phyloP scores from a whole-genome alignment of 768 basidiomycete species.

The Cystofilobasidium ferigula region DNA sequence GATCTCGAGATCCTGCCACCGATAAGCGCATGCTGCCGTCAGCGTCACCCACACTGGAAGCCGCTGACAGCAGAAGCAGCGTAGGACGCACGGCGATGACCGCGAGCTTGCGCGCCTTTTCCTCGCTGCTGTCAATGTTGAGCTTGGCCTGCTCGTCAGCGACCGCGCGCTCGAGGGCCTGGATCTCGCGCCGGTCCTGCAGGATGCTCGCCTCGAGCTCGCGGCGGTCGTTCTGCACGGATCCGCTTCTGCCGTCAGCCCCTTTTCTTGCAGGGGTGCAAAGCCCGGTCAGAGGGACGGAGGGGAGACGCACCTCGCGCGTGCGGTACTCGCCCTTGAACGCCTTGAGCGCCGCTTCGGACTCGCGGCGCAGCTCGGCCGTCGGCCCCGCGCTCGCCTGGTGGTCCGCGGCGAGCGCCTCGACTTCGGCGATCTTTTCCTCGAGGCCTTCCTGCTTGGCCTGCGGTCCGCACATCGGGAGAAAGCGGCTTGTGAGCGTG shows the following conservation, averaged over 20 bases:
- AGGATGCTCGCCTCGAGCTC: neutral
- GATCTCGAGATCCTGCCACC: neutral
- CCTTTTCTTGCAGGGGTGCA: too few relatives aligned
- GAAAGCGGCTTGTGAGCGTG: neutral
- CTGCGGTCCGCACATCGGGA: too few relatives aligned
- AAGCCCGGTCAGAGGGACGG: neutral
- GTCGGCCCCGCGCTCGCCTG: constrained; percentile 33
- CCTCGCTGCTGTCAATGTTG: constrained; percentile 14
- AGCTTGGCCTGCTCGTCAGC: constrained; percentile 6
- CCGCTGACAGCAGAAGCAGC: neutral
- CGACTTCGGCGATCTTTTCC: constrained; percentile 41
- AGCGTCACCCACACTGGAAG: neutral
- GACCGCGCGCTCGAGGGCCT: constrained; percentile 4
- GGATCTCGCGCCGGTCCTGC: neutral
- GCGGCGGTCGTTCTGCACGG: neutral
- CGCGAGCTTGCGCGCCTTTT: constrained; percentile 6
- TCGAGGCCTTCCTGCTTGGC: neutral
- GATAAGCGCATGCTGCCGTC: neutral
- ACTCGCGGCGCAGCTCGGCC: constrained; percentile 1
- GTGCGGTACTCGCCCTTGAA: neutral
- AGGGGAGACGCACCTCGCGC: neutral
- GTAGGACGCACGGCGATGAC: constrained; percentile 12
- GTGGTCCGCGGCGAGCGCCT: constrained; percentile 31
- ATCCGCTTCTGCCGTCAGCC: too few relatives aligned
- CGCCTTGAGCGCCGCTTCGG: constrained; percentile 7